A percentile compares a stretch with the other conserved stretches of the same genome.
Conservation (phyloP, 2,329 filamentous ascomycete species). For the Canariomyces notabilis region DNA sequence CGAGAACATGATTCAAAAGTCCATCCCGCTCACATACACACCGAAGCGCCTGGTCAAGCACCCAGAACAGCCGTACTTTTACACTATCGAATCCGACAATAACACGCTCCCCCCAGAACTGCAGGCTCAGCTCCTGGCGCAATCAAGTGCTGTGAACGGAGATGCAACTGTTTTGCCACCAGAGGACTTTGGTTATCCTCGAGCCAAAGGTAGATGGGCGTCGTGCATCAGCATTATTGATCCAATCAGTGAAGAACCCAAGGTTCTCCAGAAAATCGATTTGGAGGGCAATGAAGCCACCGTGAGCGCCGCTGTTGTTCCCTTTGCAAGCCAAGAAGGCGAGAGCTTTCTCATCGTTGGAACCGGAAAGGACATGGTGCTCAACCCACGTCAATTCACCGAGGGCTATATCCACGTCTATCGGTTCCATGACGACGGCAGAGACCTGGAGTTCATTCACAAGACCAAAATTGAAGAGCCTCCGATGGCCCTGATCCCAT, state of each 20-base stretch:
- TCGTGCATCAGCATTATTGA: slow-evolving; percentile 93
- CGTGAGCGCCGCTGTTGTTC: slow-evolving; percentile 75
- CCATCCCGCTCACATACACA: slow-evolving; percentile 82
- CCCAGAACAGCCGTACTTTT: slow-evolving; percentile 83
- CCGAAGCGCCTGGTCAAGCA: slow-evolving; percentile 84
- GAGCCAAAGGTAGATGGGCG: slow-evolving; percentile 81
- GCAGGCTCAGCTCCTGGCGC: slow-evolving; percentile 66
- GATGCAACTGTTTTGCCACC: slow-evolving; percentile 66
- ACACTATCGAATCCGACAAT: slow-evolving; percentile 89
- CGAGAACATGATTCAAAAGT: slow-evolving; percentile 80
- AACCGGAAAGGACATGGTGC: slow-evolving; percentile 82
- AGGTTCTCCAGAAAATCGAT: slow-evolving; percentile 71
- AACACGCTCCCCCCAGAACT: slow-evolving; percentile 82
- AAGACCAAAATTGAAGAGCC: slow-evolving; percentile 91
- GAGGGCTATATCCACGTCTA: slow-evolving; percentile 90
- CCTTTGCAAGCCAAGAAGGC: slow-evolving; percentile 83
- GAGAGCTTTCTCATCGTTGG: slow-evolving; percentile 92
- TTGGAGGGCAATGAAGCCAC: slow-evolving; percentile 87
- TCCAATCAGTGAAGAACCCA: slow-evolving; percentile 64
- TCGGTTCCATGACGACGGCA: slow-evolving; percentile 80
- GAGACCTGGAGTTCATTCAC: slow-evolving; percentile 87
- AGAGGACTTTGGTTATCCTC: slow-evolving; percentile 83
- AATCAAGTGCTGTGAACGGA: slow-evolving; percentile 66
- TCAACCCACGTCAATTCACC: slow-evolving; percentile 68
- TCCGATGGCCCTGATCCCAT: slow-evolving; percentile 82